A percentile compares a stretch with the other conserved stretches of the same genome.
phyloP scores from a whole-genome alignment of 169 alveolate genomes.

The Plasmodium sp. region DNA sequence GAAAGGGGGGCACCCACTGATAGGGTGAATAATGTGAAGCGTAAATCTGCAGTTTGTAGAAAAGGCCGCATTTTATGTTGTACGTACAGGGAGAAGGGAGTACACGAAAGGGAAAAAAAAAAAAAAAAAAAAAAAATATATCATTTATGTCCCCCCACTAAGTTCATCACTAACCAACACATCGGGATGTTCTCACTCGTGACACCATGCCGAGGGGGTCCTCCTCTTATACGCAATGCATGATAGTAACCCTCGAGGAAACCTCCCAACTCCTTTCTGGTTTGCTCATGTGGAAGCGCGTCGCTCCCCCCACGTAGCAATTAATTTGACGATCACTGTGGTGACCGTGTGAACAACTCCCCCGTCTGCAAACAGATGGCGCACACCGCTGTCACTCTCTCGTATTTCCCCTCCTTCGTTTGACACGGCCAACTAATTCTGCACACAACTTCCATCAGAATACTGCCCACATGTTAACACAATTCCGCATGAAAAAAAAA shows the following conservation, averaged over 20 bases:
- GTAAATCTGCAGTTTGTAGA: not conserved
- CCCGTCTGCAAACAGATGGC: not conserved
- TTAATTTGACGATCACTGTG: not conserved
- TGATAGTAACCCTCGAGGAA: not conserved
- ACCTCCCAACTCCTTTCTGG: not conserved
- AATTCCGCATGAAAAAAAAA: too few relatives aligned
- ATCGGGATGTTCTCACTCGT: not conserved
- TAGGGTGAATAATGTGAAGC: not conserved
- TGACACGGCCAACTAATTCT: not conserved
- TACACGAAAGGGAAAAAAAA: too few relatives aligned
- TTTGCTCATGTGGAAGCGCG: not conserved
- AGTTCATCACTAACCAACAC: not conserved
- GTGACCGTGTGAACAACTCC: not conserved
- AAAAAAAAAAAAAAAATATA: too few relatives aligned
- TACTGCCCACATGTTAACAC: not conserved
- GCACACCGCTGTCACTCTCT: not conserved
- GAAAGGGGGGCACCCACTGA: not conserved
- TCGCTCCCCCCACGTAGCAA: not conserved
- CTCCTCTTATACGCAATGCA: not conserved
- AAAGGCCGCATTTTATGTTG: not conserved
- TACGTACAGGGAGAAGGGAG: not conserved
- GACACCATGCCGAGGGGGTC: not conserved
- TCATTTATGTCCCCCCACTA: not conserved
- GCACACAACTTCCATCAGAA: not conserved
- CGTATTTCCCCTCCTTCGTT: not conserved